phyloP scores from a whole-genome alignment of 1,284 basidiomycete species.

The Puccinia polysora region DNA sequence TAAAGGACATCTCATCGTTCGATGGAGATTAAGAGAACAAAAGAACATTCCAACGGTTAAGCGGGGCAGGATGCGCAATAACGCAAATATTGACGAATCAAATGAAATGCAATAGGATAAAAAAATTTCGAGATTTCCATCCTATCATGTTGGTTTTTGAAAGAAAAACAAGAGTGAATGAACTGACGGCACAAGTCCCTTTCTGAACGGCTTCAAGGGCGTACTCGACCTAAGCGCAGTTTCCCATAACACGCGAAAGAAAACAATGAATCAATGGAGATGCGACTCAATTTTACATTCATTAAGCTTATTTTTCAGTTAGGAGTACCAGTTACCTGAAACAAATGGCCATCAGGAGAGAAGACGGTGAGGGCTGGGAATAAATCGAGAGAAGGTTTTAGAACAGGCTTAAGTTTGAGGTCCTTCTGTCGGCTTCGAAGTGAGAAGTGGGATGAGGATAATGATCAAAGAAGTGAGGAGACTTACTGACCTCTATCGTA shows the following conservation, averaged over 20 bases:
- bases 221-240: slow-evolving; percentile 77
- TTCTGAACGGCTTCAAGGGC: slow-evolving; percentile 93
- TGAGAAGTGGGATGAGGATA: background rate
- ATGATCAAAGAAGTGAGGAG: too few species aligned
- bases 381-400: background rate
- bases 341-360: slow-evolving; percentile 88
- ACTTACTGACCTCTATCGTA: slow-evolving; percentile 52
- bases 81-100: too few species aligned
- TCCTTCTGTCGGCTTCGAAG: background rate
- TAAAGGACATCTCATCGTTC: slow-evolving; percentile 52
- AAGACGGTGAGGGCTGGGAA: slow-evolving; percentile 74
- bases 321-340: too few species aligned
- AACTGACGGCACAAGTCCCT: slow-evolving; percentile 87
- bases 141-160: background rate
- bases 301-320: too few species aligned
- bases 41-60: too few species aligned
- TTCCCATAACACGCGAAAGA: background rate
- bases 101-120: too few species aligned
- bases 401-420: background rate
- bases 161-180: background rate
- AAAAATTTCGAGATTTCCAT: too few species aligned
- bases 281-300: background rate
- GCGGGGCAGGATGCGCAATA: too few species aligned
- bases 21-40: background rate
- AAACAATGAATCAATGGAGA: slow-evolving; percentile 41